Evolutionary conservation across 2,329 filamentous ascomycete species (phyloP).

Genomic region (Monascus ruber): DNA sequence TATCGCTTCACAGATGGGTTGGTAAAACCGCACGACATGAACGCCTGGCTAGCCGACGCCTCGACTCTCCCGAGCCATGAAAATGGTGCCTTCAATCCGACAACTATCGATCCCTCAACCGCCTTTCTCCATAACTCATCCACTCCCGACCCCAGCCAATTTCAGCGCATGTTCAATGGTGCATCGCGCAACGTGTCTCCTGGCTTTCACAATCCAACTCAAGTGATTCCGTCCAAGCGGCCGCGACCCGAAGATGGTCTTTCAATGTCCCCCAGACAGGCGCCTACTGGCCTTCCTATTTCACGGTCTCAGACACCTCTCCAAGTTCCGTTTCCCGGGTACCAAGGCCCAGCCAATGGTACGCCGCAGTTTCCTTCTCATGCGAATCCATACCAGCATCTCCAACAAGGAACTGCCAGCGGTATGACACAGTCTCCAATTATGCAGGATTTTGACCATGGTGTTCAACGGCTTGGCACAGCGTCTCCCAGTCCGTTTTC

Average conservation of each 20-base stretch:
- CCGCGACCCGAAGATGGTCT: constrained; percentile 75
- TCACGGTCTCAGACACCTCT: constrained; percentile 91
- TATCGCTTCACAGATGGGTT: constrained; percentile 33
- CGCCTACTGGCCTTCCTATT: constrained; percentile 59
- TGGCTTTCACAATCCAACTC: constrained; percentile 65
- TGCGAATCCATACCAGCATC: constrained; percentile 65
- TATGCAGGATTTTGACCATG: constrained; percentile 60
- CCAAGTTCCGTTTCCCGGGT: constrained; percentile 60
- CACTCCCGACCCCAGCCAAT: constrained; percentile 39
- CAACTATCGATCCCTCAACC: constrained; percentile 36
- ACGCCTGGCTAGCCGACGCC: constrained; percentile 40
- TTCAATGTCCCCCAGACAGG: constrained; percentile 67
- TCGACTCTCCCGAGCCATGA: constrained; percentile 37
- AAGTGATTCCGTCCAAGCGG: constrained; percentile 82
- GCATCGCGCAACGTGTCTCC: constrained; percentile 73
- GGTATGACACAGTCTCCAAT: constrained; percentile 89
- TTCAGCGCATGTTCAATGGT: constrained; percentile 66
- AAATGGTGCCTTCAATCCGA: constrained; percentile 37
- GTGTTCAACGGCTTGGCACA: constrained; percentile 72
- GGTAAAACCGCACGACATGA: constrained; percentile 38
- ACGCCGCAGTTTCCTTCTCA: constrained; percentile 49
- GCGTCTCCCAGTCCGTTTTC: constrained; percentile 88
- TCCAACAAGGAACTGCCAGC: constrained; percentile 66
- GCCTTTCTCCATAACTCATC: constrained; percentile 38
- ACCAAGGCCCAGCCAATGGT: constrained; percentile 53